Conservation (phyloP, 176 grass and related monocot genomes). For the Elaeis guineensis region DNA sequence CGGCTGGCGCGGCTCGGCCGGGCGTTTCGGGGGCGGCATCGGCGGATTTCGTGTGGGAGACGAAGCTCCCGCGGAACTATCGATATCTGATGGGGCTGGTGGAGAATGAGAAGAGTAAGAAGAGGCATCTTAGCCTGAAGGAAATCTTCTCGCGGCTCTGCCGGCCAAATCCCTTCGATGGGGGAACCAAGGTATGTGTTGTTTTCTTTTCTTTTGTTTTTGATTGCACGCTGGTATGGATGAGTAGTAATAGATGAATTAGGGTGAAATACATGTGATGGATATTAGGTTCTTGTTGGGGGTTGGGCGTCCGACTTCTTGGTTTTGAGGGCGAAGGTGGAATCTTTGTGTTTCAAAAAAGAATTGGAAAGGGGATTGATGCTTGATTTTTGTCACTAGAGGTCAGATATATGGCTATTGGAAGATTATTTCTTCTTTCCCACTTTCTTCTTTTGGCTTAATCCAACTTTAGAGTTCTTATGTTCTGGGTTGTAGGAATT, state of each 20-base stretch:
- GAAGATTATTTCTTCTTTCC: slow-evolving; percentile 5
- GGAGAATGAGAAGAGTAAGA: slow-evolving; percentile 16
- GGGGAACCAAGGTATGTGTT: slow-evolving; percentile 37
- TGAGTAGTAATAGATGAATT: background rate
- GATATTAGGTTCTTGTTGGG: background rate
- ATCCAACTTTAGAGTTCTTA: no score
- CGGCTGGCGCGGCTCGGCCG: slow-evolving; percentile 49
- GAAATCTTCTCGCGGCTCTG: slow-evolving; percentile 77
- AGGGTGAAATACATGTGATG: background rate
- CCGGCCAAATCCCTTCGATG: slow-evolving; percentile 52
- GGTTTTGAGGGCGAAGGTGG: background rate
- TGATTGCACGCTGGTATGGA: background rate
- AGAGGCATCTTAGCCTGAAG: slow-evolving; percentile 34
- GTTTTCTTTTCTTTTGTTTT: background rate
- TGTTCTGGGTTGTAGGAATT: slow-evolving; percentile 46
- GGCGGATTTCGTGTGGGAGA: slow-evolving; percentile 83
- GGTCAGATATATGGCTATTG: no score
- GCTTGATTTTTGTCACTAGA: no score
- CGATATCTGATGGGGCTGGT: slow-evolving; percentile 54
- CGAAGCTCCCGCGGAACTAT: slow-evolving; percentile 81
- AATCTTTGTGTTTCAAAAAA: no score
- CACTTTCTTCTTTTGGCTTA: slow-evolving; percentile 1
- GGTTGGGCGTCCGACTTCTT: background rate
- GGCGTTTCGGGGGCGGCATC: slow-evolving; percentile 58
- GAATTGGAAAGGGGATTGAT: no score